Evolutionary conservation across 2,329 filamentous ascomycete genomes (phyloP).

Genomic region (Neobulgaria alba): DNA sequence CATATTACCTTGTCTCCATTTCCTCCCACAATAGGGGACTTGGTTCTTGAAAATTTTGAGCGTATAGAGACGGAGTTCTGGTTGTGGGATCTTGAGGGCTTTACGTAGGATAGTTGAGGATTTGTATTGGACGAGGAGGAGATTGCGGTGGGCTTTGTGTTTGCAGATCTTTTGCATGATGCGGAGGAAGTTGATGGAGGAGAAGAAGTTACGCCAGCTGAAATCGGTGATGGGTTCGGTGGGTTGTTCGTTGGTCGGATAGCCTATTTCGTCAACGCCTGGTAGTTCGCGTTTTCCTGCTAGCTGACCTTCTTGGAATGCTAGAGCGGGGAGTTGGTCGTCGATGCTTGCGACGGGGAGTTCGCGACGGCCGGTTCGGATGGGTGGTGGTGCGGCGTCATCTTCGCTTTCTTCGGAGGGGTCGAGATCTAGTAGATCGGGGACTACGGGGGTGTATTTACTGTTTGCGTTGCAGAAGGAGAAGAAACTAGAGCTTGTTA

Average conservation of each 20-base stretch:
- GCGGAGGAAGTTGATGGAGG: slow-evolving; percentile 87
- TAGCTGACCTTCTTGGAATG: slow-evolving; percentile 25
- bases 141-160: slow-evolving; percentile 86
- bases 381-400: slow-evolving; percentile 73
- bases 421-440: slow-evolving; percentile 16
- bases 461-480: slow-evolving; percentile 73
- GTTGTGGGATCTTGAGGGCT: slow-evolving; percentile 82
- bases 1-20: slow-evolving; percentile 98
- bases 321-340: slow-evolving; percentile 27
- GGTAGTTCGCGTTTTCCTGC: slow-evolving; percentile 30
- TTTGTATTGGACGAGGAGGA: slow-evolving; percentile 93
- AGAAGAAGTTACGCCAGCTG: slow-evolving; percentile 91
- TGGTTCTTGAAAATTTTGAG: slow-evolving; percentile 98
- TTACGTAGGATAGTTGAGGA: slow-evolving; percentile 87
- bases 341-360: slow-evolving; percentile 34
- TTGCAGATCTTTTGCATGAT: slow-evolving; percentile 98
- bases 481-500: slow-evolving; percentile 60
- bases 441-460: slow-evolving; percentile 30
- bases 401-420: slow-evolving; percentile 44
- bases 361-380: slow-evolving; percentile 55
- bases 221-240: slow-evolving; percentile 76
- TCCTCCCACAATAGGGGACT: slow-evolving; percentile 93
- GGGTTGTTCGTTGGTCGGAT: slow-evolving; percentile 59
- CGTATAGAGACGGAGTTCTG: slow-evolving; percentile 81
- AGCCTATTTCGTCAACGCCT: slow-evolving; percentile 80